Base-by-base conservation (phyloP, 495 filamentous ascomycete species). In the Trichodelitschia bisporula region DNA sequence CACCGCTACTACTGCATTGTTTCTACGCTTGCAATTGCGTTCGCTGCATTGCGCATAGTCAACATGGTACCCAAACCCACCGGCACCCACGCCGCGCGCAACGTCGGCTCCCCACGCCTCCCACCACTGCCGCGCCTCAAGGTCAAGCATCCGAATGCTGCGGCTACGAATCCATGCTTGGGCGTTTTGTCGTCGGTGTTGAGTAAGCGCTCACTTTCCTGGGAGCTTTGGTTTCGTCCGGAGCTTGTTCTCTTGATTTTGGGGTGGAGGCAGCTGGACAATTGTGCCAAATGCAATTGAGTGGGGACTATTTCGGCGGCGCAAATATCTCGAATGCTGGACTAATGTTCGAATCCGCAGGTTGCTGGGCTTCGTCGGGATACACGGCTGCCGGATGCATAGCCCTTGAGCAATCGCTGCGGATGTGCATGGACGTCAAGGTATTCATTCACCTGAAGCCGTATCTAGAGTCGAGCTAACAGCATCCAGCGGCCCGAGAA, bases 391-490 rank as follows among this genome's bases (percentile, higher is more conserved):
- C 68, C 23, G 80, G 76, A 15, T 97, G 86, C 43, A 62, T 61
- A n/a, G 65, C 59, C 17, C 48, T 95, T 28, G 86, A 93, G 49
- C 59, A 76, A 41, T 64, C 73, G 40, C 56, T 97, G 46, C 64
- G 82, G 35, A 54, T 63, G n/a, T 97, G 86, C 61, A 93, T 93
- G 86, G 86, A 97, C 54, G 61, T n/a, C n/a, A n/a, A n/a, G n/a
- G n/a, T n/a, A n/a, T n/a, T n/a, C n/a, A n/a, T n/a, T n/a, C n/a
- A n/a, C n/a, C n/a, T n/a, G n/a, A n/a, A n/a, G n/a, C n/a, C n/a
- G n/a, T n/a, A n/a, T n/a, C n/a, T n/a, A n/a, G n/a, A n/a, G n/a
- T n/a, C n/a, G n/a, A n/a, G n/a, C n/a, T n/a, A n/a, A n/a, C n/a
- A n/a, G n/a, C n/a, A n/a, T n/a, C n/a, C n/a, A n/a, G n/a, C n/a